Conservation (phyloP, 2,329 filamentous ascomycete species). For the Torrubiella hemipterigena region DNA sequence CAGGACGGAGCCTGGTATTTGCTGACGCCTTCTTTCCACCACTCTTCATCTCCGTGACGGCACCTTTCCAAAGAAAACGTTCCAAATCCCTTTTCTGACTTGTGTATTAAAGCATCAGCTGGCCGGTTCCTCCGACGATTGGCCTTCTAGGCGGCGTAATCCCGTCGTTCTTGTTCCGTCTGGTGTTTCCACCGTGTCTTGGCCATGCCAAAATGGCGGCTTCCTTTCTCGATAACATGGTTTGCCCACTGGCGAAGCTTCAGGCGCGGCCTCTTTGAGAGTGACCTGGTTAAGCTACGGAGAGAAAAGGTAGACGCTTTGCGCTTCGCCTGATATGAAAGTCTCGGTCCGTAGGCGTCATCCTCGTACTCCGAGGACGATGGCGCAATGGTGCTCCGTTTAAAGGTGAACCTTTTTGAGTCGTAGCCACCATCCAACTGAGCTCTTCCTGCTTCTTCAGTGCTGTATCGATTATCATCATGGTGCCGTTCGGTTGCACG, state of each 20-base stretch:
- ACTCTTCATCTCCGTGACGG: constrained; percentile 14
- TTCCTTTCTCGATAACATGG: constrained; percentile 14
- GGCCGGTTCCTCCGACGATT: constrained; percentile 13
- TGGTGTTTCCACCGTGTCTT: constrained; percentile 16
- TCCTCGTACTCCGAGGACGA: no score
- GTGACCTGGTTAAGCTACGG: constrained; percentile 13
- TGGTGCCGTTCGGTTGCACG: no score
- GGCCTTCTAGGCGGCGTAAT: constrained; percentile 17
- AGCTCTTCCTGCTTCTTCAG: no score
- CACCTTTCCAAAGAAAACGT: constrained; percentile 14
- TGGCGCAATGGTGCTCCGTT: no score
- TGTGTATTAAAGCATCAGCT: constrained; percentile 12
- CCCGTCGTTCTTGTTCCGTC: constrained; percentile 12
- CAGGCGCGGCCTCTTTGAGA: constrained; percentile 15
- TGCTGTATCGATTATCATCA: no score
- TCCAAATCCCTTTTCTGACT: constrained; percentile 12
- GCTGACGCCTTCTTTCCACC: constrained; percentile 23
- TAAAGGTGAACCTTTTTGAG: no score
- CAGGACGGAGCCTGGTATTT: constrained; percentile 19
- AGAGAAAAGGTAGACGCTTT: constrained; percentile 19
- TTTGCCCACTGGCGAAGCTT: constrained; percentile 17
- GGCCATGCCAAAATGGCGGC: constrained; percentile 13
- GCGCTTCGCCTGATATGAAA: constrained; percentile 19
- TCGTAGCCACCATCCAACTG: no score
- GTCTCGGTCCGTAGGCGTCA: no score